A percentile compares a stretch with the other conserved stretches of the same genome.
These are phyloP conservation scores for Hyaloperonospora brassicae DNA, from an alignment of 352 stramenopile species.

Conservation along the genomic window DNA sequence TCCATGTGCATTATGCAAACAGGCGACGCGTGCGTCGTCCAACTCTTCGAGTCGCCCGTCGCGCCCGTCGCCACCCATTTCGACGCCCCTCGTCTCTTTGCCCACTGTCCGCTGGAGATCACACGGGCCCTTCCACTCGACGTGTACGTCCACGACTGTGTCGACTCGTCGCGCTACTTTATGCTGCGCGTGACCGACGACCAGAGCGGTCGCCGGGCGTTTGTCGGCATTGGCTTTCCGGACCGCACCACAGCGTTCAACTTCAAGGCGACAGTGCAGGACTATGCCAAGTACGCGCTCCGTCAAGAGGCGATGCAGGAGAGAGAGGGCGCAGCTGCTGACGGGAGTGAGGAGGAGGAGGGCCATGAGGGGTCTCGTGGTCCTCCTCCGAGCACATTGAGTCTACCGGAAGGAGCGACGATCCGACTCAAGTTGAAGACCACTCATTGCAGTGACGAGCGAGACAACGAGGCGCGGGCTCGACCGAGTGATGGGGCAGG, in stretches of 20 bases:
- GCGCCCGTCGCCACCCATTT: slow-evolving; percentile 16
- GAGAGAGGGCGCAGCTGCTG: slow-evolving; percentile 7
- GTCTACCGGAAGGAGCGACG: slow-evolving; percentile 56
- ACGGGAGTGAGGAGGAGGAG: background rate
- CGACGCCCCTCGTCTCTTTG: slow-evolving; percentile 39
- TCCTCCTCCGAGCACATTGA: slow-evolving; percentile 37
- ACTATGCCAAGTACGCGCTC: slow-evolving; percentile 75
- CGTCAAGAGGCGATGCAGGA: slow-evolving; percentile 46
- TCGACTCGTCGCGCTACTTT: slow-evolving; percentile 85
- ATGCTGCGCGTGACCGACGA: slow-evolving; percentile 82
- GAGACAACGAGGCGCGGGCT: slow-evolving; percentile 15
- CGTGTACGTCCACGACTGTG: slow-evolving; percentile 78
- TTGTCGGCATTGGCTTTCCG: slow-evolving; percentile 72
- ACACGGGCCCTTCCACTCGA: slow-evolving; percentile 50
- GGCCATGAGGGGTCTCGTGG: no score
- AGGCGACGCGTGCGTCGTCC: slow-evolving; percentile 63
- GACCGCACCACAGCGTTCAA: slow-evolving; percentile 74
- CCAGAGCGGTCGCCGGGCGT: slow-evolving; percentile 57
- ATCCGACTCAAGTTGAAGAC: slow-evolving; percentile 78
- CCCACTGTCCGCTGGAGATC: slow-evolving; percentile 72
- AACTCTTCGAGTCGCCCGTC: slow-evolving; percentile 46
- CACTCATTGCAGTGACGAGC: slow-evolving; percentile 17
- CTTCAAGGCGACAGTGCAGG: slow-evolving; percentile 78
- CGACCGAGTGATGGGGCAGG: slow-evolving; percentile 26
- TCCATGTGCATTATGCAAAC: slow-evolving; percentile 58